Evolutionary conservation across 345 rosid genomes (phyloP), one percentile per base, ranked within the genome.

Genomic region (Kernera saxatilis): DNA sequence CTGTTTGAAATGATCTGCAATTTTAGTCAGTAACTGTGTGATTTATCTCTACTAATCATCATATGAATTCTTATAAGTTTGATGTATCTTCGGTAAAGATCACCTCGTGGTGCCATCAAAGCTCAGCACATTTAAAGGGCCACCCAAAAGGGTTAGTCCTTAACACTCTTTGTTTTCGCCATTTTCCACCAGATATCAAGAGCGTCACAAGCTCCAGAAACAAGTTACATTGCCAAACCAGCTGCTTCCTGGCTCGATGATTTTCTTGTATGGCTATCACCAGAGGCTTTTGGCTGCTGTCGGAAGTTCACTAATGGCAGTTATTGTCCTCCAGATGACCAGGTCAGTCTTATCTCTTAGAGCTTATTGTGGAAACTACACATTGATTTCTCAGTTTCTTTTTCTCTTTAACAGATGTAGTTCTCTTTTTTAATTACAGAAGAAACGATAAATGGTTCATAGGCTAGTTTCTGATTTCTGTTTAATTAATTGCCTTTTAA

Each of bases 231-330:
- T 72, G 98, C 98, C 29, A 93, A 88, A 77, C 98, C 98, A 66
- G 98, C 98, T 43, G 98, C 98, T 64, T 93, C 98, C 32, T 93
- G 98, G 98, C 93, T 91, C 44, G 96, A 91, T 79, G 97, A 91
- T 74, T 87, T 91, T 83, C 89, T 91, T 65, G 96, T 89, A 68
- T 91, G 97, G 97, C 63, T 87, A 75, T 89, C 96, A 51, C 97
- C 97, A 22, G 96, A 91, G 74, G 97, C 97, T 77, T 91, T 89
- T 76, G 97, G 97, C 69, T 91, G 97, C 76, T 91, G 97, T 69
- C 79, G 97, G 76, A 87, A 91, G 77, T 91, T 89, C 79, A 78
- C 81, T 32, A 86, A 91, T 75, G 89, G 81, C 35, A 86, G 80
- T 63, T 93, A 85, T 70, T 93, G 98, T 72, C 98, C 98, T 4